Base-by-base conservation (phyloP, 495 filamentous ascomycete species). In the Cairneyella variabilis region DNA sequence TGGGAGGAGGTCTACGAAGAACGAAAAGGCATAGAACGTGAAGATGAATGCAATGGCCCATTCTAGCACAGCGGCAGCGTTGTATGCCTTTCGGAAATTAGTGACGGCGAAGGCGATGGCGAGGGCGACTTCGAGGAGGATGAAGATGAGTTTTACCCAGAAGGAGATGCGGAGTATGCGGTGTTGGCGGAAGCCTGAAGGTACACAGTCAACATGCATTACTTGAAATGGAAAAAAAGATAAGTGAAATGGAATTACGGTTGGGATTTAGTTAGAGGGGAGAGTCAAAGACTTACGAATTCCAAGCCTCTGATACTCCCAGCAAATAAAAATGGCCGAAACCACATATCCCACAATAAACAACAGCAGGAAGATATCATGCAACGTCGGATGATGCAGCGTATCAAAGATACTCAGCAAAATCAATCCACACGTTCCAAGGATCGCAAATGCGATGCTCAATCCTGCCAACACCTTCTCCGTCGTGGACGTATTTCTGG, bases 41-140 rank as follows among this genome's bases (percentile, higher is more conserved):
- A 96, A 98, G 56, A 97, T 74, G 59, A 97, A 84, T 20, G 91
- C 84, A 55, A 98, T 85, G 47, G 84, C 56, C 91, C 91, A 97
- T 68, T 89, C 86, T 18, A 82, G 56, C 22, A 78, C 54, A 3
- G 76, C 79, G 7, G 69, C 74, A 11, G 53, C 59, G 63, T 80
- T 76, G 49, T 63, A 64, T 0, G 61, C 40, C 2, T 62, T 50
- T 18, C 56, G 53, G 38, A 66, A 63, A 36, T 65, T 51, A 11
- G 53, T 61, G 2, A 70, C 67, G 18, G 70, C 79, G 56, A 82
- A 82, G 56, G 30, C 66, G 49, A 60, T 51, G 1, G 87, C 88
- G 0, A 97, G 80, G 2, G 69, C 73, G 30, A 96, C 64, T 65
- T 95, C 91, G 48, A 95, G 59, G 12, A 96, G 61, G 23, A 96